Evolutionary conservation across 352 stramenopile genomes (phyloP).

Genomic region (Phytophthora multivora): DNA sequence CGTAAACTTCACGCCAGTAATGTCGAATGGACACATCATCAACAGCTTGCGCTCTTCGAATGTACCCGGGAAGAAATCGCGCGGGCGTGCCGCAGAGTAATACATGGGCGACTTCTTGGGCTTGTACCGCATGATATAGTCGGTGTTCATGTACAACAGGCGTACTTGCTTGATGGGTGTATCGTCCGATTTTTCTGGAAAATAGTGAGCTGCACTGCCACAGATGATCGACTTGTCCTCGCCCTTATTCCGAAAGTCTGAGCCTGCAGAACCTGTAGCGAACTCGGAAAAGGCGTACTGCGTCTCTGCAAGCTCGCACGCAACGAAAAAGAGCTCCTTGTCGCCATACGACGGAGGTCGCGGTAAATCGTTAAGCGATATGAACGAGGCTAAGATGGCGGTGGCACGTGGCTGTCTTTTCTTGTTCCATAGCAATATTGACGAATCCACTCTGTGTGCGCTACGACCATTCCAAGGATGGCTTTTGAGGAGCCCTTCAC

Average conservation of each 20-base stretch:
- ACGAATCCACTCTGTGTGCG: conserved; percentile 49
- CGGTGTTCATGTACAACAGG: conserved; percentile 58
- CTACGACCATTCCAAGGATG: conserved; percentile 42
- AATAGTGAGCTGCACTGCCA: conserved; percentile 53
- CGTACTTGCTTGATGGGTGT: conserved; percentile 27
- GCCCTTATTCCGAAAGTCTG: conserved; percentile 32
- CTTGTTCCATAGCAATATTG: conserved; percentile 54
- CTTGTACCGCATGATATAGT: conserved; percentile 50
- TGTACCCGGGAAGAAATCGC: conserved; percentile 47
- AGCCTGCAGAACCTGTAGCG: conserved; percentile 43
- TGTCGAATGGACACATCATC: conserved; percentile 48
- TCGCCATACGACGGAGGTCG: conserved; percentile 50
- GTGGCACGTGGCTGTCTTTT: conserved; percentile 44
- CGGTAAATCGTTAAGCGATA: conserved; percentile 28
- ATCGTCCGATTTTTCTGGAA: conserved; percentile 32
- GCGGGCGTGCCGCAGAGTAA: conserved; percentile 38
- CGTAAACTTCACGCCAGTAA: conserved; percentile 36
- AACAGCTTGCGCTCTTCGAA: conserved; percentile 38
- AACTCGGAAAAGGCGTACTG: conserved; percentile 46
- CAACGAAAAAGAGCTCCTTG: conserved; percentile 51
- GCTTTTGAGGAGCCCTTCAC: conserved; percentile 29
- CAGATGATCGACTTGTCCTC: conserved; percentile 44
- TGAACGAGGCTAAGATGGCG: conserved; percentile 46
- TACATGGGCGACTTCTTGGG: conserved; percentile 38
- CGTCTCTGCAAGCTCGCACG: conserved; percentile 51